Conservation (phyloP, 2,329 filamentous ascomycete species). For the Sodiomyces alkalinus region DNA sequence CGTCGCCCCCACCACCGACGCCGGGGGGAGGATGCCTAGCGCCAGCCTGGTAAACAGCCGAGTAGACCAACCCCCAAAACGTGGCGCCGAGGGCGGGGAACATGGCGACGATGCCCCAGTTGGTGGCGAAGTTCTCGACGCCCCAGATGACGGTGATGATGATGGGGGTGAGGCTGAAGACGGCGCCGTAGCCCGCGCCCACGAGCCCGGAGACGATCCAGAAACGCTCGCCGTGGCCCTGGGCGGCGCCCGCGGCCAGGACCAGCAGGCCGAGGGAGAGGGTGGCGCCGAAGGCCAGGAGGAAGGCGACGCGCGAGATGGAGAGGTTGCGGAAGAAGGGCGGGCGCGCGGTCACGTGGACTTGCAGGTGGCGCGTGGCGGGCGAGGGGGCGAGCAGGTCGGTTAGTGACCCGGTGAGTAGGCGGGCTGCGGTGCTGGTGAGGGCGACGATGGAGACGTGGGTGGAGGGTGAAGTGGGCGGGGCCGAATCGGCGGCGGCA, state of each 20-base stretch:
- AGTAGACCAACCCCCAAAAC: conserved; percentile 85
- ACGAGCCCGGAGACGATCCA: conserved; percentile 74
- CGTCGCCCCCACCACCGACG: too few relatives aligned
- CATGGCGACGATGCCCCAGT: conserved; percentile 92
- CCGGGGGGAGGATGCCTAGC: too few relatives aligned
- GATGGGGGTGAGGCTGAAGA: conserved; percentile 80
- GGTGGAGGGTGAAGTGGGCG: conserved; percentile 54
- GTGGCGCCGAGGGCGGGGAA: conserved; percentile 78
- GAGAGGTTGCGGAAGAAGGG: conserved; percentile 24
- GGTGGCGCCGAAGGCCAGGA: conserved; percentile 59
- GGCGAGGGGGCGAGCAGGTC: conserved; percentile 67
- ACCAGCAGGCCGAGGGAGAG: conserved; percentile 64
- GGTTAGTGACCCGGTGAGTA: conserved; percentile 79
- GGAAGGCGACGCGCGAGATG: conserved; percentile 66
- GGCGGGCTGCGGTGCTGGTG: conserved; percentile 76
- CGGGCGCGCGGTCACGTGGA: conserved; percentile 16
- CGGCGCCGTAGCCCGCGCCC: conserved; percentile 82
- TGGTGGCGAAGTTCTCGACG: conserved; percentile 95
- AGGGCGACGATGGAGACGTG: conserved; percentile 89
- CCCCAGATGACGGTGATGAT: conserved; percentile 97
- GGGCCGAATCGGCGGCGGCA: conserved; percentile 10
- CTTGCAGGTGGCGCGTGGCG: conserved; percentile 40
- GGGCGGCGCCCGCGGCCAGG: conserved; percentile 60
- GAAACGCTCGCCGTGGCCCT: conserved; percentile 64
- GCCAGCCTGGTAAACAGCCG: conserved; percentile 58